Evolutionary conservation across 805 yeast species (phyloP), one percentile per base, ranked within the genome.

Genomic region (Kluyveromyces siamensis): DNA sequence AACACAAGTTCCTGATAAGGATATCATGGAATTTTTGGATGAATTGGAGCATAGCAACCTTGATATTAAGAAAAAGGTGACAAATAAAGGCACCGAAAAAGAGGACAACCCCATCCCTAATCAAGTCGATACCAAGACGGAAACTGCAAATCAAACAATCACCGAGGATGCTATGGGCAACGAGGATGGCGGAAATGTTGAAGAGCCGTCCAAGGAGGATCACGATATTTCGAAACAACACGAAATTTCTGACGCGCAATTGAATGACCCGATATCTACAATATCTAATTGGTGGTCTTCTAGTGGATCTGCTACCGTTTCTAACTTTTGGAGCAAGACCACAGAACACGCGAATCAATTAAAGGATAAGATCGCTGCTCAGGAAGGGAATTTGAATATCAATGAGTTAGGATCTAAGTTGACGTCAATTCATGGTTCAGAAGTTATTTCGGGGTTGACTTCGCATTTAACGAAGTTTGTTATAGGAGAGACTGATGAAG

Each of bases 281-380:
- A 67, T 84, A 45, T 73, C 88, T 4, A 78, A 73, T 37, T 85
- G 95, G 93, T 84, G 89, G 88, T 76, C 79, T 2, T 72, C 72
- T 1, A 80, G 80, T 41, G 90, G 90, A 0, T 79, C 88, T 2
- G 71, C 75, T 2, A 79, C 79, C 27, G 87, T 83, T 2, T 73
- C 77, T 6, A 80, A 81, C 7, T 55, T 85, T 13, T 84, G 89
- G 88, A 85, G 80, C 10, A 65, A 62, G 45, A 82, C 88, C 19
- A 67, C 83, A 6, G 67, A 67, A 41, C 72, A 70, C 45, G 74
- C 75, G 1, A 63, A 70, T 44, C 66, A 70, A 37, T 69, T 75
- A 27, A 68, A 71, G 39, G 55, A 60, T n/a, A 54, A 56, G 33
- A 48, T 65, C 11, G 59, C 57, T 64, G 72, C 45, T 61, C 76